A percentile compares a stretch with the other conserved stretches of the same genome.
phyloP scores from a whole-genome alignment of 2,329 filamentous ascomycete species.

The Tetracladium maxilliforme region DNA sequence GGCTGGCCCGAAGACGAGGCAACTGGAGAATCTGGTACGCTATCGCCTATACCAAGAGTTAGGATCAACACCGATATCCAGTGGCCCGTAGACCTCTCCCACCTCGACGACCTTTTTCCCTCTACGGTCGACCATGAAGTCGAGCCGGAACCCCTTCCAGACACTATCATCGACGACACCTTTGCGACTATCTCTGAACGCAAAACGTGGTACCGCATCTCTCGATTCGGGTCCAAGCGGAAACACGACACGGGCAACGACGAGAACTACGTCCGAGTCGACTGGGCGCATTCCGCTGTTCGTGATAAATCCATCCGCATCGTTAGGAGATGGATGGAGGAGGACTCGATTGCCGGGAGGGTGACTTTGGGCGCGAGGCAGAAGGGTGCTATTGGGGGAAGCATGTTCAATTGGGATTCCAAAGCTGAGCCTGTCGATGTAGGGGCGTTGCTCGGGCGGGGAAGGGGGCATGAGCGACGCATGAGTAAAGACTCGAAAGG shows the following conservation, averaged over 20 bases:
- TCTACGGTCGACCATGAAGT: slow-evolving; percentile 5
- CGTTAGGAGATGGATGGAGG: slow-evolving; percentile 51
- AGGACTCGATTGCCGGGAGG: slow-evolving; percentile 41
- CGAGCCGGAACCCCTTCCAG: slow-evolving; percentile 5
- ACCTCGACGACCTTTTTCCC: slow-evolving; percentile 12
- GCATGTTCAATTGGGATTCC: slow-evolving; percentile 48
- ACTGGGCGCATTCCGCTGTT: slow-evolving; percentile 38
- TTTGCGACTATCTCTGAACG: slow-evolving; percentile 41
- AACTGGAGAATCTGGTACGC: slow-evolving; percentile 1
- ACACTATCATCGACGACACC: slow-evolving; percentile 22
- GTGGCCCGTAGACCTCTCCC: slow-evolving; percentile 6
- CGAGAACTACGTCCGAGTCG: slow-evolving; percentile 42
- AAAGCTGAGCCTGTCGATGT: slow-evolving; percentile 29
- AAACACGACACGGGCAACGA: slow-evolving; percentile 41
- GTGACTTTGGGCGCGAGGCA: slow-evolving; percentile 26
- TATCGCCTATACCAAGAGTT: slow-evolving; percentile 2
- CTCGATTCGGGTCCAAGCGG: slow-evolving; percentile 41
- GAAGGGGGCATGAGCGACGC: slow-evolving; percentile 6
- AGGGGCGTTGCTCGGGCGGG: slow-evolving; percentile 24
- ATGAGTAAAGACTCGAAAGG: too few relatives aligned
- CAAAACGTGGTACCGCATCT: slow-evolving; percentile 50
- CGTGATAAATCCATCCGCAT: slow-evolving; percentile 39
- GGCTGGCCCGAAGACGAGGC: slow-evolving; percentile 1
- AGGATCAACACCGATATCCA: slow-evolving; percentile 3
- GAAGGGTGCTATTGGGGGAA: slow-evolving; percentile 25